Base-by-base conservation (phyloP, 768 basidiomycete species). In the Kondoa subrosea region DNA sequence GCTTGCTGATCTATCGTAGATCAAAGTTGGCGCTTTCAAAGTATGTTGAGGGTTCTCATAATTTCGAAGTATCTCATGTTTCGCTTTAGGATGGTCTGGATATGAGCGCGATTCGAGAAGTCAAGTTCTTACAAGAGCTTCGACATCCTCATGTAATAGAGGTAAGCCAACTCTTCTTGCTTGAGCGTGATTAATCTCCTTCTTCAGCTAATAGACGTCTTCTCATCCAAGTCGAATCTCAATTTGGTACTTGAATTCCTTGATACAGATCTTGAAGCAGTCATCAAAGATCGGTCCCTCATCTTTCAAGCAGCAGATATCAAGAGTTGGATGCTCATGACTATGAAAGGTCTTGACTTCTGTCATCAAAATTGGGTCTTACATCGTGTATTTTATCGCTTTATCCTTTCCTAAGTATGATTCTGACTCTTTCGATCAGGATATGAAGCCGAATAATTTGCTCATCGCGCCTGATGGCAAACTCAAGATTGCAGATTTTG, bases 251-350 rank as follows among this genome's bases (percentile, higher is more conserved):
- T 99, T 14, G 95, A 99, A 76, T 97, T 91, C 77, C 81, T 97
- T 65, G 89, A 93, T 72, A 91, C 88, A 30, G 95, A 99, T 78
- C 81, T 99, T 33, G 95, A 99, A 78, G 89, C 89, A 77, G 85
- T 97, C 73, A 96, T 99, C 77, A 91, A 90, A 75, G 92, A 99
- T 77, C 83, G 89, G 57, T 82, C 85, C 1, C 84, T 95, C 67
- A 88, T 96, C 27, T 96, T 99, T 76, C 81, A 91, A 33, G 88
- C 89, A 2, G 89, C 89, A 0, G 95, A 99, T 77, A 91, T 96
- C 79, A 99, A 99, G 77, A 87, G 87, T 71, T 99, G 95, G 93
- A 89, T 95, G 84, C 88, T 89, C 14, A 97, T 97, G 95, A 91
- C 88, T 0, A 85, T 97, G 75, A 85, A 91, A 56, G 95, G 95